Evolutionary conservation across 306 rosid genomes (phyloP), one percentile per base, ranked within the genome.

Genomic region (Lathyrus tuberosus): DNA sequence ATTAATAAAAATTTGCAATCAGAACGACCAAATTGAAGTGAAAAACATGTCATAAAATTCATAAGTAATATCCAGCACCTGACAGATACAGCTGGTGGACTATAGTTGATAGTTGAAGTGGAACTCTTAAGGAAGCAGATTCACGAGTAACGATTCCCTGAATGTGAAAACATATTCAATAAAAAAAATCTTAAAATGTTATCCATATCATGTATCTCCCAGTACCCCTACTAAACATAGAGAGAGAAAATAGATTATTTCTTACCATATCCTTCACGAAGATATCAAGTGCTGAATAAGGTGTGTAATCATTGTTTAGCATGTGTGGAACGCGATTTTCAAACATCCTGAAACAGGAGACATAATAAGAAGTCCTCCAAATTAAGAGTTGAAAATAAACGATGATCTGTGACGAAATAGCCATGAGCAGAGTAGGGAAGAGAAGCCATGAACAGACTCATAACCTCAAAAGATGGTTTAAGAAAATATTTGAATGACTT

Each of bases 241-340:
- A 12, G 31, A n/a, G 18, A 43, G 48, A 47, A 26, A 48, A 48
- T 76, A 31, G 54, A 69, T 67, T 51, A 11, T 71, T 54, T 64
- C 93, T 77, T 42, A 93, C 98, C 97, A 93, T 65, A 80, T 93
- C 98, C 79, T 93, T 93, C 76, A 93, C 98, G 82, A 93, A 93
- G 82, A 93, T 93, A 77, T 93, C 90, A 69, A 93, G 93, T 33
- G 98, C 97, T 59, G 98, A 93, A 80, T 83, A 86, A 18, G 97
- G 98, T 69, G 91, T 90, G 80, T 90, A 93, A 81, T 93, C 98
- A 79, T 91, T 80, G 65, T 88, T 87, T 77, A 93, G 74, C 97
- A 93, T 93, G 86, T 93, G 98, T 0, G 93, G 98, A 79, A 84
- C 98, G 66, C 98, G 97, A 64, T 90, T 90, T 84, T 90, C 97